phyloP scores from a whole-genome alignment of 2,329 filamentous ascomycete genomes.

The Penicillium janthinellum region DNA sequence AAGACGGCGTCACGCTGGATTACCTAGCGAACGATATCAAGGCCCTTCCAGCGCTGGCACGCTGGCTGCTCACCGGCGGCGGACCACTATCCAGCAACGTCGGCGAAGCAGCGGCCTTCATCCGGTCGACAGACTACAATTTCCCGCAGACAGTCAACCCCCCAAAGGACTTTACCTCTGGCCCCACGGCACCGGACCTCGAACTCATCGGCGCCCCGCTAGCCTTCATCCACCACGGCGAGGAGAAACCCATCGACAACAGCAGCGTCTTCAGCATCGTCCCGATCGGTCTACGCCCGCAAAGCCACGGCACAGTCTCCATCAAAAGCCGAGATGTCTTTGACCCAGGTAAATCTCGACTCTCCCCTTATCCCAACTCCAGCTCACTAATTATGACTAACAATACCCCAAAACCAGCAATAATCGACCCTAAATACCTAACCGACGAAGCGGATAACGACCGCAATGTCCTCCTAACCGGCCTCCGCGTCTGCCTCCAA shows the following conservation, averaged over 20 bases:
- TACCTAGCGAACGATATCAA: constrained; percentile 17
- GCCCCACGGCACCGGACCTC: constrained; percentile 13
- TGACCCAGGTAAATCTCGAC: constrained; percentile 13
- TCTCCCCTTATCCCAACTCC: too few species aligned
- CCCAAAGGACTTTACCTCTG: constrained; percentile 13
- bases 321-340: constrained; percentile 21
- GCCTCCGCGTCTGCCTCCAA: constrained; percentile 19
- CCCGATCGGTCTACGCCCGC: constrained; percentile 19
- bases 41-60: constrained; percentile 16
- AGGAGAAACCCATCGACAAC: constrained; percentile 15
- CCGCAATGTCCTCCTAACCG: constrained; percentile 18
- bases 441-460: constrained; percentile 18
- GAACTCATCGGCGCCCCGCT: constrained; percentile 21
- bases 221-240: constrained; percentile 21
- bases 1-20: constrained; percentile 18
- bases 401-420: constrained; percentile 3
- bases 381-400: not conserved
- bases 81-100: constrained; percentile 21
- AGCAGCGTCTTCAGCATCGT: constrained; percentile 12
- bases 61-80: constrained; percentile 16
- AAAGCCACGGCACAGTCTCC: constrained; percentile 20
- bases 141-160: constrained; percentile 8
- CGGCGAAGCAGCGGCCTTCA: constrained; percentile 21
- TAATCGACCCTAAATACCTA: constrained; percentile 24
- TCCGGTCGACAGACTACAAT: constrained; percentile 16